Conservation (phyloP, 306 rosid species). For the Mucuna pruriens region DNA sequence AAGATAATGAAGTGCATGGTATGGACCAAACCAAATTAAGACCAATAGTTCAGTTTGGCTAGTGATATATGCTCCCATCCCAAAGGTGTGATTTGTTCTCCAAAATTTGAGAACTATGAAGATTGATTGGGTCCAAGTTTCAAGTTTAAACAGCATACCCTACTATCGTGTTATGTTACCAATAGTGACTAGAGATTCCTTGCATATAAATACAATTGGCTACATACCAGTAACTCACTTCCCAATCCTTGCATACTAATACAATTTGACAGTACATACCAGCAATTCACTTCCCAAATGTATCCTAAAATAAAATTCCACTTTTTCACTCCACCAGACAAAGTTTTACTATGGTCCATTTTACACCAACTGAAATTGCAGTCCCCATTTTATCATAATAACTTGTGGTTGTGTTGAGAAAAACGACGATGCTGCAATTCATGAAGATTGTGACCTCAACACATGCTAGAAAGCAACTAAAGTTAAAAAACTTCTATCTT, state of each 20-base stretch:
- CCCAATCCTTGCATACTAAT: background rate
- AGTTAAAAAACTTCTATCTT: background rate
- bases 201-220: background rate
- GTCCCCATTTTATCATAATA: background rate
- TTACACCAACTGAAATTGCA: background rate
- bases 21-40: too few relatives aligned
- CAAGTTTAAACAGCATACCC: background rate
- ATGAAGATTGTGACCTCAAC: background rate
- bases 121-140: background rate
- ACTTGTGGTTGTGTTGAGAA: background rate
- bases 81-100: too few relatives aligned
- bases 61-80: too few relatives aligned
- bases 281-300: background rate
- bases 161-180: background rate
- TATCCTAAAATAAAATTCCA: background rate
- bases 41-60: too few relatives aligned
- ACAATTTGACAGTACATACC: background rate
- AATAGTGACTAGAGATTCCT: background rate
- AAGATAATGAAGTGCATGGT: too few relatives aligned
- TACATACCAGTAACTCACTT: background rate
- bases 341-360: background rate
- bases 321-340: background rate
- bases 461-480: background rate
- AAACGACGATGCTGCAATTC: background rate
- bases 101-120: too few relatives aligned